These are phyloP conservation scores for Solanum ahanhuiri DNA, from an alignment of 257 asterid species.

Conservation along the genomic window DNA sequence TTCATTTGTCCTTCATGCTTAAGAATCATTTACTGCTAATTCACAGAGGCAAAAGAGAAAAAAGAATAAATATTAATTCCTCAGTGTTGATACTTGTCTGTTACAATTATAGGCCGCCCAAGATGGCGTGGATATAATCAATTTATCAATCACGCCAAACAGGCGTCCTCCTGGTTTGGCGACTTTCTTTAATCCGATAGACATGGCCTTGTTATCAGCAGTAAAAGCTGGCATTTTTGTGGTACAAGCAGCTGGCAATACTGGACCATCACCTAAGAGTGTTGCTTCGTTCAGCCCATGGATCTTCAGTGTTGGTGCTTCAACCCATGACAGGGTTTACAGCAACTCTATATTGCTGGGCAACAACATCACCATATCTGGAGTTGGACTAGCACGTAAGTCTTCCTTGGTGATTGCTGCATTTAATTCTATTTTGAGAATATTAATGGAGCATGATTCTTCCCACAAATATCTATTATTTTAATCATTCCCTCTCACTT, in stretches of 20 bases:
- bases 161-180: slow-evolving; percentile 98
- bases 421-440: background rate
- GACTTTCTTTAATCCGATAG: slow-evolving; percentile 93
- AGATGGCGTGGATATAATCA: slow-evolving; percentile 90
- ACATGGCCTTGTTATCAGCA: slow-evolving; percentile 97
- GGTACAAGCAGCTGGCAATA: slow-evolving; percentile 97
- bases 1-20: background rate
- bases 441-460: background rate
- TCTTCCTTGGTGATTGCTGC: background rate
- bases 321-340: slow-evolving; percentile 78
- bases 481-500: background rate
- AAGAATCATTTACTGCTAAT: background rate
- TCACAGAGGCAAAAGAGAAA: background rate
- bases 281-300: slow-evolving; percentile 91
- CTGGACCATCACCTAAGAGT: slow-evolving; percentile 96
- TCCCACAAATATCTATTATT: background rate
- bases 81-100: background rate
- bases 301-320: slow-evolving; percentile 96
- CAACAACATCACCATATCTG: slow-evolving; percentile 64
- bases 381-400: slow-evolving; percentile 99
- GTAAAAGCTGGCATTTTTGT: slow-evolving; percentile 77
- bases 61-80: background rate
- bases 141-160: slow-evolving; percentile 93
- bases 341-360: slow-evolving; percentile 80
- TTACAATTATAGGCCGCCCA: slow-evolving; percentile 71